Percentiles rank a stretch among this genome's conserved stretches.
Evolutionary conservation across 2,329 filamentous ascomycete species (phyloP).

Genomic region (Chrysoporthe austroafricana): DNA sequence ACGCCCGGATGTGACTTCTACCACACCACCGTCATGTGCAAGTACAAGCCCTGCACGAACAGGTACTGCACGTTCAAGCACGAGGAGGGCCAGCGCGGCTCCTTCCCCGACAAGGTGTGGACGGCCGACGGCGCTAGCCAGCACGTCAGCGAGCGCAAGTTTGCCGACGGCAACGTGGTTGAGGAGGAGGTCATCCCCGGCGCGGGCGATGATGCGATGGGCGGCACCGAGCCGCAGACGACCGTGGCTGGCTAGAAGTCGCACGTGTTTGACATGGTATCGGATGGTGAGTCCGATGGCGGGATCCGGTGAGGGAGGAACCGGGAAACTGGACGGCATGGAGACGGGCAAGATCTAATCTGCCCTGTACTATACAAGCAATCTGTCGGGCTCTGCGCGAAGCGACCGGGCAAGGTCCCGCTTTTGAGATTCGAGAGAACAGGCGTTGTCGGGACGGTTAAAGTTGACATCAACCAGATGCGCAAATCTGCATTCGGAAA

Average conservation of each 20-base stretch:
- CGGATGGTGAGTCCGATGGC: constrained; percentile 10
- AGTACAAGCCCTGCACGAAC: constrained; percentile 89
- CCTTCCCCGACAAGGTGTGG: constrained; percentile 90
- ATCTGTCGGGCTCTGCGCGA: constrained; percentile 11
- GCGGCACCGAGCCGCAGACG: constrained; percentile 44
- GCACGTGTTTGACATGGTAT: constrained; percentile 20
- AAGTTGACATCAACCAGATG: not conserved
- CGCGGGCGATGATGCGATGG: constrained; percentile 43
- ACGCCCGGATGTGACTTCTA: constrained; percentile 85
- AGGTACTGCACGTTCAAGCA: constrained; percentile 88
- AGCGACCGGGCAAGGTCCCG: constrained; percentile 10
- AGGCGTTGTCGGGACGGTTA: constrained; percentile 6
- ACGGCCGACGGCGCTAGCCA: constrained; percentile 64
- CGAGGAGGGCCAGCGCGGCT: constrained; percentile 84
- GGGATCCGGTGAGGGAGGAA: constrained; percentile 9
- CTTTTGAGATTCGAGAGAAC: constrained; percentile 12
- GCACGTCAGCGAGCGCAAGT: constrained; percentile 88
- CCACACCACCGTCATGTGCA: constrained; percentile 83
- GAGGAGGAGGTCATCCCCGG: constrained; percentile 76
- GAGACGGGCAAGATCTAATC: not conserved
- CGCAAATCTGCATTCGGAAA: not conserved
- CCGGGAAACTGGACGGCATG: not conserved
- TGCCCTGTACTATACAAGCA: constrained; percentile 26
- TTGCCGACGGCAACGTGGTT: constrained; percentile 70
- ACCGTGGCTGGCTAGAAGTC: constrained; percentile 38